Conservation (phyloP, 345 rosid species). For the Rubroshorea leprosula region DNA sequence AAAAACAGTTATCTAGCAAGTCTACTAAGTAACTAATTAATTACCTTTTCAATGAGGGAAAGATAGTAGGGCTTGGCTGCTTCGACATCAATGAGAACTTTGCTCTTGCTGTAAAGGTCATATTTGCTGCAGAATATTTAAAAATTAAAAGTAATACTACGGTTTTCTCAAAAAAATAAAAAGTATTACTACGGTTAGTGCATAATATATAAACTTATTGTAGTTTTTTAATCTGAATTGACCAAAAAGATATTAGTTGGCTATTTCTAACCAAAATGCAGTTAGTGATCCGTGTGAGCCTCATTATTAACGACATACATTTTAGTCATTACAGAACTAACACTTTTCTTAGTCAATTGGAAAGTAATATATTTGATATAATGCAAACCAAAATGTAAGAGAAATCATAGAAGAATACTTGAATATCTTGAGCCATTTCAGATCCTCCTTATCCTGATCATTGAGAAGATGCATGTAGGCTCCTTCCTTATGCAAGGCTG, state of each 20-base stretch:
- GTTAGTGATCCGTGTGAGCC: no score
- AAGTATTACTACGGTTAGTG: background rate
- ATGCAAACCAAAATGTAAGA: no score
- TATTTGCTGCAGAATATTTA: conserved; percentile 39
- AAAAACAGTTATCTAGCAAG: no score
- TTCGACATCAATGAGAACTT: conserved; percentile 51
- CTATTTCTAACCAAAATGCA: no score
- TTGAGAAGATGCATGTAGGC: conserved; percentile 50
- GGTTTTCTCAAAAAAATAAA: background rate
- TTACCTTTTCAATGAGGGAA: conserved; percentile 53
- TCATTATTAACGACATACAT: no score
- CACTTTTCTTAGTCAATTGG: no score
- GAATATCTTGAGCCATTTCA: conserved; percentile 62
- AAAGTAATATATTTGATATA: no score
- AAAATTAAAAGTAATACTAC: no score
- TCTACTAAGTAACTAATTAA: background rate
- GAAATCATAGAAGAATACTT: conserved; percentile 26
- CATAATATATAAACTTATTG: no score
- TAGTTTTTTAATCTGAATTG: no score
- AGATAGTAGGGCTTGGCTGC: conserved; percentile 56
- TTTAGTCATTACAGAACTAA: no score
- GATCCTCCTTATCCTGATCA: conserved; percentile 43
- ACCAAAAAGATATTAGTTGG: no score
- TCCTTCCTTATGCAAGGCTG: conserved; percentile 22
- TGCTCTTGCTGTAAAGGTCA: conserved; percentile 67